Evolutionary conservation across 2,329 filamentous ascomycete genomes (phyloP).

Genomic region (Camptophora hylomeconis): DNA sequence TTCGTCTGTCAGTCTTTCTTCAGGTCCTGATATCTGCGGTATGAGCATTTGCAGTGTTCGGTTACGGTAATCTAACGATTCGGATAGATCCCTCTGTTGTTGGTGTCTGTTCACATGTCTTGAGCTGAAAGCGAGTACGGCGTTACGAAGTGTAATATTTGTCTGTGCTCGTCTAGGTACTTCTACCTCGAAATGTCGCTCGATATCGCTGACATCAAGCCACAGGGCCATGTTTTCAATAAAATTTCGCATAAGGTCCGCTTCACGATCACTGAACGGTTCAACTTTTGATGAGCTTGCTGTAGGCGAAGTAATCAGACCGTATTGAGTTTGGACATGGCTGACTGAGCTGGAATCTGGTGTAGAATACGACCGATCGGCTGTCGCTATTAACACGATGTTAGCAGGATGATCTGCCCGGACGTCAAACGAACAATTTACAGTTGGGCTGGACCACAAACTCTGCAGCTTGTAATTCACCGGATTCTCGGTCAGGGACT

Average conservation of each 20-base stretch:
- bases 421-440: too few species aligned
- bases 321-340: too few species aligned
- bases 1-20: slow-evolving; percentile 24
- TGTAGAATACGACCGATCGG: too few species aligned
- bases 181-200: slow-evolving; percentile 27
- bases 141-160: slow-evolving; percentile 28
- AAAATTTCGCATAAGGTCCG: slow-evolving; percentile 10
- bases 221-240: slow-evolving; percentile 15
- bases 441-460: too few species aligned
- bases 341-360: too few species aligned
- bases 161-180: slow-evolving; percentile 28
- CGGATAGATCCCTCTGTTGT: slow-evolving; percentile 18
- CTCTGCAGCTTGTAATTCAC: too few species aligned
- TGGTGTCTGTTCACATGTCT: slow-evolving; percentile 24
- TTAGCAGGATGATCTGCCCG: too few species aligned
- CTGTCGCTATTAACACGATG: too few species aligned
- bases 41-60: slow-evolving; percentile 28
- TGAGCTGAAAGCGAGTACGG: slow-evolving; percentile 25
- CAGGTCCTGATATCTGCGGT: slow-evolving; percentile 23
- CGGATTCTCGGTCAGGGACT: too few species aligned
- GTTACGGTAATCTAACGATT: slow-evolving; percentile 28
- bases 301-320: too few species aligned
- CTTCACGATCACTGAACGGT: too few species aligned
- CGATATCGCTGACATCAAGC: slow-evolving; percentile 31
- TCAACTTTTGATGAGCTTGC: too few species aligned